These are phyloP conservation scores for Chrysosporium queenslandicum DNA, from an alignment of 2,329 filamentous ascomycete species.

Conservation along the genomic window DNA sequence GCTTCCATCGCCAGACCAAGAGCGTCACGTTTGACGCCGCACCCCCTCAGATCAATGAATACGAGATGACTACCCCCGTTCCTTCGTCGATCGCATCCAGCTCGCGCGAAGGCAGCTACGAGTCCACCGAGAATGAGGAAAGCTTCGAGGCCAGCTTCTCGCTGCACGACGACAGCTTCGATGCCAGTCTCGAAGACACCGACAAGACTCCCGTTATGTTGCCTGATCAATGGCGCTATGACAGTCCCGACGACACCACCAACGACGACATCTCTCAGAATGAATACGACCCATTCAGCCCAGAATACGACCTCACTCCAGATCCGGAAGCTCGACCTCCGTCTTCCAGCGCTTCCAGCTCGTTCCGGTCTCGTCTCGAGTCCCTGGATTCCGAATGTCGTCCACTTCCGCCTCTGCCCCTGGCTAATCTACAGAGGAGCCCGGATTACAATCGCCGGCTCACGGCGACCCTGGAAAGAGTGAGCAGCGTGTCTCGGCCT, in stretches of 20 bases:
- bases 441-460: constrained; percentile 48
- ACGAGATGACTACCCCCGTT: constrained; percentile 94
- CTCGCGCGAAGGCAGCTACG: constrained; percentile 87
- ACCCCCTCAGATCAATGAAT: constrained; percentile 91
- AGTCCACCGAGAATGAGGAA: constrained; percentile 65
- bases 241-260: constrained; percentile 55
- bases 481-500: constrained; percentile 58
- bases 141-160: constrained; percentile 51
- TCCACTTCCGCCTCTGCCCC: constrained; percentile 78
- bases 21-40: constrained; percentile 94
- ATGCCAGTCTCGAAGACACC: constrained; percentile 87
- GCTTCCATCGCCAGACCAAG: constrained; percentile 76
- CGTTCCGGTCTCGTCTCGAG: constrained; percentile 52
- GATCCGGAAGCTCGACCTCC: constrained; percentile 50
- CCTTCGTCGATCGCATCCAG: constrained; percentile 84
- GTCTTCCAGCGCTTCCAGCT: constrained; percentile 23
- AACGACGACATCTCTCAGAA: constrained; percentile 45
- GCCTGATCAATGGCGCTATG: constrained; percentile 85
- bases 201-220: constrained; percentile 97
- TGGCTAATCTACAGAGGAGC: constrained; percentile 24
- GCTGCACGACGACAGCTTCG: constrained; percentile 76
- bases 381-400: constrained; percentile 70
- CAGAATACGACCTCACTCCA: constrained; percentile 52
- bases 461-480: constrained; percentile 61
- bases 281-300: constrained; percentile 58